phyloP scores from a whole-genome alignment of 805 yeast species.

The Soucietia sequanensis region DNA sequence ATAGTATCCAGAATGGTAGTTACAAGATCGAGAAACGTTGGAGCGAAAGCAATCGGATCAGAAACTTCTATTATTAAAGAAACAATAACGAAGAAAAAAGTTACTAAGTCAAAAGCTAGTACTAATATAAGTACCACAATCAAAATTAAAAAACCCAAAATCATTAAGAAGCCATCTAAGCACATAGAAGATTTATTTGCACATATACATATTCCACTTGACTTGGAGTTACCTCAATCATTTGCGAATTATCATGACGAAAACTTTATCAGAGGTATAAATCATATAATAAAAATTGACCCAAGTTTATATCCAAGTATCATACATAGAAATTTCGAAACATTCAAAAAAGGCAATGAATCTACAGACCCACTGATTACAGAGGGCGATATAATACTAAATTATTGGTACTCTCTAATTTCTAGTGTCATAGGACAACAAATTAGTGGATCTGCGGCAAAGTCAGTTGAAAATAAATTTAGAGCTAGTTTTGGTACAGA shows the following conservation, averaged over 20 bases:
- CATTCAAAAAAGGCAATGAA: slow-evolving; percentile 12
- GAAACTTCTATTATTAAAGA: too few species aligned
- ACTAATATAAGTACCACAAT: background rate
- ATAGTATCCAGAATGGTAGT: too few species aligned
- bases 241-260: slow-evolving; percentile 31
- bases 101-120: too few species aligned
- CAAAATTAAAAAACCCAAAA: slow-evolving; percentile 3
- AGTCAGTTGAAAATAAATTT: slow-evolving; percentile 55
- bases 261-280: slow-evolving; percentile 31
- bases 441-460: slow-evolving; percentile 79
- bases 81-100: background rate
- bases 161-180: slow-evolving; percentile 1
- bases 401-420: slow-evolving; percentile 38
- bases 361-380: slow-evolving; percentile 2
- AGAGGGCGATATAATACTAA: slow-evolving; percentile 17
- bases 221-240: slow-evolving; percentile 21
- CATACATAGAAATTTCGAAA: slow-evolving; percentile 25
- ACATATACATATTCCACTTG: slow-evolving; percentile 12
- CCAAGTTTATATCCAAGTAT: slow-evolving; percentile 34
- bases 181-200: slow-evolving; percentile 15
- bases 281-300: slow-evolving; percentile 28
- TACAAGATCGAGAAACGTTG: too few species aligned
- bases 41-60: too few species aligned
- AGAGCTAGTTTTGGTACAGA: slow-evolving; percentile 24
- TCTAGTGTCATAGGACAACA: slow-evolving; percentile 64